These are phyloP conservation scores for Salix udensis DNA, from an alignment of 345 rosid genomes.

Conservation along the genomic window DNA sequence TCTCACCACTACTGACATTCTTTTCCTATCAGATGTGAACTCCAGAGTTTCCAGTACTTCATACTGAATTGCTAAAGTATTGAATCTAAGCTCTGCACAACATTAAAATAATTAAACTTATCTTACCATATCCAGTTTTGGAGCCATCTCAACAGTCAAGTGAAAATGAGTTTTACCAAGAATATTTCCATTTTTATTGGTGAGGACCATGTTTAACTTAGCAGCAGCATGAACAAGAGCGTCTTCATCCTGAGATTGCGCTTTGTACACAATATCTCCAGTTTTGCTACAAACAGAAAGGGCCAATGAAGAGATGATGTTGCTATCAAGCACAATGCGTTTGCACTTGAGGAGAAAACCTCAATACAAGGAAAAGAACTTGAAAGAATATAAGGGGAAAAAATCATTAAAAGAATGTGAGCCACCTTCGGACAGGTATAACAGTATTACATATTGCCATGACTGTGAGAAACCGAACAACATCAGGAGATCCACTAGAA, in stretches of 20 bases:
- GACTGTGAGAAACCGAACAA: conserved; percentile 71
- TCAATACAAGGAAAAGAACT: background rate
- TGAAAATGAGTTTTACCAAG: conserved; percentile 51
- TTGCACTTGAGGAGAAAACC: background rate
- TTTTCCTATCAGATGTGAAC: conserved; percentile 95
- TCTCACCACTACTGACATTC: conserved; percentile 90
- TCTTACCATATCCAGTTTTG: conserved; percentile 5
- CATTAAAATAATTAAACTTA: conserved; percentile 20
- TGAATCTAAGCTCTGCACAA: conserved; percentile 69
- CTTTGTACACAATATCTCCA: conserved; percentile 74
- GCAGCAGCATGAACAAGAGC: conserved; percentile 98
- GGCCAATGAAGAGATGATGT: background rate
- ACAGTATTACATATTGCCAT: conserved; percentile 98
- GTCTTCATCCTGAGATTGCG: conserved; percentile 98
- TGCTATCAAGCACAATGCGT: background rate
- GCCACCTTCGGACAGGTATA: conserved; percentile 75
- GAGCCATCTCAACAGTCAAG: conserved; percentile 18
- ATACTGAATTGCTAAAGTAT: conserved; percentile 51
- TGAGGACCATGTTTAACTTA: conserved; percentile 72
- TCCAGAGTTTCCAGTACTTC: conserved; percentile 85
- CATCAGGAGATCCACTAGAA: conserved; percentile 74
- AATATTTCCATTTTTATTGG: conserved; percentile 60
- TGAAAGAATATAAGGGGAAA: background rate
- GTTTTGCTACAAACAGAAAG: conserved; percentile 55
- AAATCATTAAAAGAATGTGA: background rate